A percentile compares a stretch with the other conserved stretches of the same genome.
Conservation (phyloP, 441 rosid species). For the Viola pubescens region DNA sequence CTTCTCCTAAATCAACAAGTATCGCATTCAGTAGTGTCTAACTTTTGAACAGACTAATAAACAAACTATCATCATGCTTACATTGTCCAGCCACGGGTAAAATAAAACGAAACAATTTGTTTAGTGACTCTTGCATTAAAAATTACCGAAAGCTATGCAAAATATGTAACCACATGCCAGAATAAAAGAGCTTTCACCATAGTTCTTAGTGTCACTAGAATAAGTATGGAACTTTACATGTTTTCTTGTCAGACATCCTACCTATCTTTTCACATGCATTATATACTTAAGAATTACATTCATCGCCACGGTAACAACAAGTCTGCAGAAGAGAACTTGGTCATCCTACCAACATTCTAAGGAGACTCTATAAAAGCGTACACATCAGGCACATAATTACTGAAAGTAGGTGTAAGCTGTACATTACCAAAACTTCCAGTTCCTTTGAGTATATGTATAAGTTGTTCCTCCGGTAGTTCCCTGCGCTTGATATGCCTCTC, state of each 20-base stretch:
- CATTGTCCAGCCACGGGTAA: too few relatives aligned
- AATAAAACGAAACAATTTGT: too few relatives aligned
- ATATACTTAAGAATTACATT: neutral
- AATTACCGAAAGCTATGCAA: too few relatives aligned
- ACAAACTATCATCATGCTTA: too few relatives aligned
- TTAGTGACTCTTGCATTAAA: too few relatives aligned
- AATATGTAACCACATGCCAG: too few relatives aligned
- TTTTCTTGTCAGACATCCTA: neutral
- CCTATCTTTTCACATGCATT: neutral
- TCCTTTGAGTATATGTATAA: neutral
- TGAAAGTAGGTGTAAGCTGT: slow-evolving; percentile 8
- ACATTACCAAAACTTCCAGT: slow-evolving; percentile 8
- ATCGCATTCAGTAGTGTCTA: too few relatives aligned
- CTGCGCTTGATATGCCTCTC: neutral
- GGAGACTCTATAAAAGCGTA: neutral
- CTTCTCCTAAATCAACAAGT: too few relatives aligned
- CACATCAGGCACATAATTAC: slow-evolving; percentile 6
- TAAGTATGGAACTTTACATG: neutral
- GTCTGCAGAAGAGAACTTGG: neutral
- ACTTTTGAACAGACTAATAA: too few relatives aligned
- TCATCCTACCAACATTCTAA: slow-evolving; percentile 2
- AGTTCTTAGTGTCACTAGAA: too few relatives aligned
- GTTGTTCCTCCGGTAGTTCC: neutral
- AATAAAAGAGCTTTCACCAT: too few relatives aligned
- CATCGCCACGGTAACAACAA: neutral